phyloP scores from a whole-genome alignment of 345 rosid genomes.

The Reutealis trisperma region DNA sequence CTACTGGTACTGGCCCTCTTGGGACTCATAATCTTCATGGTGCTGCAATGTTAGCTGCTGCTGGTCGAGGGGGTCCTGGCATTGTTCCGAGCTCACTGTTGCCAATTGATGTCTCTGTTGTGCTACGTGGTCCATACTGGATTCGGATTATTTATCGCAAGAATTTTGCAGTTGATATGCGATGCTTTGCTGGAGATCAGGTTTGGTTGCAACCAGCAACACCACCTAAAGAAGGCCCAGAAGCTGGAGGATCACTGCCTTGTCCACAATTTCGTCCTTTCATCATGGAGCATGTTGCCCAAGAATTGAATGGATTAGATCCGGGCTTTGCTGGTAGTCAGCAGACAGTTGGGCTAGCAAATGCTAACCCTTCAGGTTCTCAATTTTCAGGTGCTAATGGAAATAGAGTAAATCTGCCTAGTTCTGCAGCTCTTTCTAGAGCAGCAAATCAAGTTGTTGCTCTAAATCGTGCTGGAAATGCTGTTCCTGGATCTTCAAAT shows the following conservation, averaged over 20 bases:
- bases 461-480: constrained; percentile 71
- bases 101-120: constrained; percentile 99
- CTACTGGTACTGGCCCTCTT: constrained; percentile 54
- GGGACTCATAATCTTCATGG: constrained; percentile 66
- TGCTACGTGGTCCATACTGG: constrained; percentile 98
- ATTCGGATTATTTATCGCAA: constrained; percentile 93
- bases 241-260: constrained; percentile 93
- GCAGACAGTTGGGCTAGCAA: constrained; percentile 56
- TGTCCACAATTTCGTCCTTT: constrained; percentile 99
- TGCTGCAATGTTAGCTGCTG: constrained; percentile 77
- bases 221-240: constrained; percentile 90
- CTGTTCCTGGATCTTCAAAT: constrained; percentile 63
- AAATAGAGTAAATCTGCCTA: constrained; percentile 61
- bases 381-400: constrained; percentile 62
- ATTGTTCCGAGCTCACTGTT: constrained; percentile 95
- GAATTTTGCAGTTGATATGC: constrained; percentile 96
- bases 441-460: constrained; percentile 57
- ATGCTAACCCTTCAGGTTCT: constrained; percentile 44
- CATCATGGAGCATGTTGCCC: constrained; percentile 99
- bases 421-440: constrained; percentile 64
- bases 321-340: constrained; percentile 70
- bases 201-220: constrained; percentile 99
- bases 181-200: constrained; percentile 99
- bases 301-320: constrained; percentile 90
- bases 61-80: constrained; percentile 94